Conservation (phyloP, 2,329 filamentous ascomycete genomes). For the Teratosphaeria zuluensis region DNA sequence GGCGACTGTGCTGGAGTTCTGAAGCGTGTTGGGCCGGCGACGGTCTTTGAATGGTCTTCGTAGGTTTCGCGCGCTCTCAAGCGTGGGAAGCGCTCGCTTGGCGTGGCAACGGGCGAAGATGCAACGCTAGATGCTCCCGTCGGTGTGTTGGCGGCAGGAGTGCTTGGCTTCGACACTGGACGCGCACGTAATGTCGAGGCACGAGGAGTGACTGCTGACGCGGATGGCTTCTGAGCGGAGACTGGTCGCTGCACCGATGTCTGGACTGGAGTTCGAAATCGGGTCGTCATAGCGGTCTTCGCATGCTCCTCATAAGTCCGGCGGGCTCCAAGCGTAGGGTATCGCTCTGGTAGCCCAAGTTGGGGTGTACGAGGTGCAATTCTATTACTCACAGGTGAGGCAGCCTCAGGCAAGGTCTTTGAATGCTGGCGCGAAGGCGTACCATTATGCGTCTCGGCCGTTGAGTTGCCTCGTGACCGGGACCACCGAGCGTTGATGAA, state of each 20-base stretch:
- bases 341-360: slow-evolving; percentile 4
- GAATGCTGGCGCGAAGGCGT: not conserved
- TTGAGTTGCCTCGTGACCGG: slow-evolving; percentile 3
- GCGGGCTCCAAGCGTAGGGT: slow-evolving; percentile 2
- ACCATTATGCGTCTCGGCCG: not conserved
- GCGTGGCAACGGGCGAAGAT: not conserved
- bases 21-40: slow-evolving; percentile 17
- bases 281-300: slow-evolving; percentile 6
- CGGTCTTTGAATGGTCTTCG: slow-evolving; percentile 14
- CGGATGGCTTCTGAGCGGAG: slow-evolving; percentile 2
- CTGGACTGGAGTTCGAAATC: slow-evolving; percentile 8
- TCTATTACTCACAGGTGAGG: not conserved
- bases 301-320: slow-evolving; percentile 5
- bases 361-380: not conserved
- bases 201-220: slow-evolving; percentile 1
- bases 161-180: not conserved
- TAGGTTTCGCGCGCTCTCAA: not conserved
- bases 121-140: not conserved
- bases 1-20: slow-evolving; percentile 15
- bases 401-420: not conserved
- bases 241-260: slow-evolving; percentile 1
- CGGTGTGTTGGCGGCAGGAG: not conserved
- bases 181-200: slow-evolving; percentile 2
- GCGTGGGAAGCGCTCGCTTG: slow-evolving; percentile 5
- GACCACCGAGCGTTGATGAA: slow-evolving; percentile 13